These are phyloP conservation scores for Liriodendron chinense DNA, from an alignment of 164 flowering plant species.

Conservation along the genomic window DNA sequence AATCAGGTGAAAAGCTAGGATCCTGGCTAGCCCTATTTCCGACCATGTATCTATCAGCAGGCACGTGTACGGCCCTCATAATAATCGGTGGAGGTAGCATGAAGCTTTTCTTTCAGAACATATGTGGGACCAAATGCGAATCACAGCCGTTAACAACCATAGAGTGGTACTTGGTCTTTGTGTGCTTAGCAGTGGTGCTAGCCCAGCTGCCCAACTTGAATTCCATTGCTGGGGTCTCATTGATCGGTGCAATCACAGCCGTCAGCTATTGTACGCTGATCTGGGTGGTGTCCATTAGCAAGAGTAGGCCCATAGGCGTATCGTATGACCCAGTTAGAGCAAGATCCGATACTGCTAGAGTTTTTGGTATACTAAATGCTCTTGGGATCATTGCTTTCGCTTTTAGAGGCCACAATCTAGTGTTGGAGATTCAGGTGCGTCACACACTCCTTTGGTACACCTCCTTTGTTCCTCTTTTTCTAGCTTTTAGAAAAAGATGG, in stretches of 20 bases:
- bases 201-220: slow-evolving; percentile 72
- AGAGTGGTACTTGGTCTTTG: slow-evolving; percentile 80
- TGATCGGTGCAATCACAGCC: slow-evolving; percentile 59
- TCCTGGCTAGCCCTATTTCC: slow-evolving; percentile 49
- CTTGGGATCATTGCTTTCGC: slow-evolving; percentile 75
- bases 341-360: slow-evolving; percentile 12
- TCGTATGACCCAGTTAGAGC: slow-evolving; percentile 29
- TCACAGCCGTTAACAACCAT: slow-evolving; percentile 37
- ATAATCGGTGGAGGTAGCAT: slow-evolving; percentile 56
- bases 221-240: slow-evolving; percentile 64
- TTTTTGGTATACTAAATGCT: slow-evolving; percentile 50
- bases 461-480: no score
- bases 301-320: slow-evolving; percentile 33
- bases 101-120: slow-evolving; percentile 41
- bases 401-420: slow-evolving; percentile 84
- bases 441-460: neutral
- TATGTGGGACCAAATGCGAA: slow-evolving; percentile 48
- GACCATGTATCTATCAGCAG: slow-evolving; percentile 63
- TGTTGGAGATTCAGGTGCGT: slow-evolving; percentile 71
- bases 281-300: slow-evolving; percentile 43
- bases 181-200: slow-evolving; percentile 40
- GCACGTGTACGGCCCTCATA: slow-evolving; percentile 58
- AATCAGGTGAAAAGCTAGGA: slow-evolving; percentile 48
- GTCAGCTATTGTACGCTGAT: slow-evolving; percentile 50
- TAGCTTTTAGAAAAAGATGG: no score